phyloP scores from a whole-genome alignment of 1,139 yeast genomes.

The Nakaseomyces uthaithaninus region DNA sequence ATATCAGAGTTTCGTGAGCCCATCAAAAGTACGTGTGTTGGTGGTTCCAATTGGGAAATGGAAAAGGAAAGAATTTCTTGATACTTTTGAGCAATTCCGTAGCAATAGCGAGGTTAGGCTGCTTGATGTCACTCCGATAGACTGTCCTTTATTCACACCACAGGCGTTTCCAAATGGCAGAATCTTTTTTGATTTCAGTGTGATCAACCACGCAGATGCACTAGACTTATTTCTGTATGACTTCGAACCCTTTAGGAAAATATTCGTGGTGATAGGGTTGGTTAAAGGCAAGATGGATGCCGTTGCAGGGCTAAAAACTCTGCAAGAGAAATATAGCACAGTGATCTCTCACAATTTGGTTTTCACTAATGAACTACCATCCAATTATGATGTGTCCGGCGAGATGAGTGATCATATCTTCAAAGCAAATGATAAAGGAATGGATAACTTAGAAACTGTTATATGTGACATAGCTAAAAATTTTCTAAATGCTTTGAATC shows the following conservation, averaged over 20 bases:
- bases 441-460: slow-evolving; percentile 47
- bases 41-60: slow-evolving; percentile 66
- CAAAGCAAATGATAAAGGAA: slow-evolving; percentile 12
- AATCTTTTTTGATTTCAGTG: slow-evolving; percentile 39
- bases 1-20: slow-evolving; percentile 34
- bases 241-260: slow-evolving; percentile 80
- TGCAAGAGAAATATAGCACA: slow-evolving; percentile 44
- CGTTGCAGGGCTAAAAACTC: slow-evolving; percentile 30
- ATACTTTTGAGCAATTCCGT: slow-evolving; percentile 41
- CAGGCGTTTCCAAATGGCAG: slow-evolving; percentile 77
- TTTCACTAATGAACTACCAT: slow-evolving; percentile 12
- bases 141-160: slow-evolving; percentile 63
- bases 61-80: slow-evolving; percentile 40
- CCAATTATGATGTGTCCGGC: slow-evolving; percentile 1
- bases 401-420: slow-evolving; percentile 13
- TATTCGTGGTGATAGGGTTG: slow-evolving; percentile 56
- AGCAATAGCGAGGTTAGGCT: slow-evolving; percentile 58
- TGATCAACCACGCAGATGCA: slow-evolving; percentile 44
- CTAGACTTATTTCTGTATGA: slow-evolving; percentile 60
- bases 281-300: slow-evolving; percentile 29
- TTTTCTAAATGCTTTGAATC: slow-evolving; percentile 56
- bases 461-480: slow-evolving; percentile 65
- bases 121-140: slow-evolving; percentile 63
- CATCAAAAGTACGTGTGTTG: slow-evolving; percentile 59
- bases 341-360: slow-evolving; percentile 59